Evolutionary conservation across 1,284 basidiomycete genomes (phyloP).

Genomic region (Cutaneotrichosporon sp.): DNA sequence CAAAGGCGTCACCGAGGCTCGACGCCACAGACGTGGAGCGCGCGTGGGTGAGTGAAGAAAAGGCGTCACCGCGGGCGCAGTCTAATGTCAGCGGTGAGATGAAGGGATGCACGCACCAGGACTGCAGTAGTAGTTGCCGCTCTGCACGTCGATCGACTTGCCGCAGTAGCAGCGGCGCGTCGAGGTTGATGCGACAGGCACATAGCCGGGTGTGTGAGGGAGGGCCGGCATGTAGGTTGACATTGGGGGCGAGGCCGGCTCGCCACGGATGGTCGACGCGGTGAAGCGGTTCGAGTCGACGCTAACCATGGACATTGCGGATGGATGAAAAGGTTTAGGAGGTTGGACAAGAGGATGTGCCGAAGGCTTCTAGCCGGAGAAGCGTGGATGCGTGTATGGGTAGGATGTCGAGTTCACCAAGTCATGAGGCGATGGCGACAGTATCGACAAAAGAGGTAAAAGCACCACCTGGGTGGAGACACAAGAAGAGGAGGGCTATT

Average conservation of each 20-base stretch:
- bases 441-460: too few species aligned
- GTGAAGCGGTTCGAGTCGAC: conserved; percentile 9
- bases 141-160: conserved; percentile 23
- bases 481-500: too few species aligned
- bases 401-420: background rate
- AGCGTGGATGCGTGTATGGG: conserved; percentile 1
- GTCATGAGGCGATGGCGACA: too few species aligned
- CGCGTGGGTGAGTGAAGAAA: conserved; percentile 44
- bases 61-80: conserved; percentile 45
- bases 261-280: conserved; percentile 8
- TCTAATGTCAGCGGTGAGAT: conserved; percentile 19
- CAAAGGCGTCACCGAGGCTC: conserved; percentile 20
- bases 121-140: conserved; percentile 45
- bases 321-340: background rate
- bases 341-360: background rate
- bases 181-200: background rate
- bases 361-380: conserved; percentile 7
- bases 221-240: background rate
- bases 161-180: conserved; percentile 39
- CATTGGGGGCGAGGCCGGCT: conserved; percentile 10
- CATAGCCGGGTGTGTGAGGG: conserved; percentile 3
- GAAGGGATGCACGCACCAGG: conserved; percentile 28
- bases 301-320: conserved; percentile 3
- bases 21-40: conserved; percentile 13
- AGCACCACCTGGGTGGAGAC: too few species aligned